A percentile compares a stretch with the other conserved stretches of the same genome.
phyloP scores from a whole-genome alignment of 768 basidiomycete species.

The Lentinula guzmanii region DNA sequence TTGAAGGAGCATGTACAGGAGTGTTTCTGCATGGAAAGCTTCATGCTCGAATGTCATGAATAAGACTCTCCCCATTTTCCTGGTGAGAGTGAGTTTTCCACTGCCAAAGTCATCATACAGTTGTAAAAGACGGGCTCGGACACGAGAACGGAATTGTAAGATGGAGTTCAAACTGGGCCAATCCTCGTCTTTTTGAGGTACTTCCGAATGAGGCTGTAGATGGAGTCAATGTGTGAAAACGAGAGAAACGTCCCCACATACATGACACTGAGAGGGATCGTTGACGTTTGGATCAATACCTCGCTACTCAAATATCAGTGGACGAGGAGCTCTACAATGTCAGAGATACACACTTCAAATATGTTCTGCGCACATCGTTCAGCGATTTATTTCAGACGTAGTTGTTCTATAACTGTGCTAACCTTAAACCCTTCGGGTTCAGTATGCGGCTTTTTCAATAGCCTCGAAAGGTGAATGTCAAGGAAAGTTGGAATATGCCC shows the following conservation, averaged over 20 bases:
- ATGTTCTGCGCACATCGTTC: slow-evolving; percentile 43
- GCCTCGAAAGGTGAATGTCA: slow-evolving; percentile 80
- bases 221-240: not conserved
- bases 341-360: slow-evolving; percentile 53
- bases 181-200: slow-evolving; percentile 72
- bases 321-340: not conserved
- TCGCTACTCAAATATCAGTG: slow-evolving; percentile 41
- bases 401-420: not conserved
- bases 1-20: slow-evolving; percentile 93
- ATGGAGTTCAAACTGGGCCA: slow-evolving; percentile 80
- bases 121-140: slow-evolving; percentile 62
- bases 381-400: slow-evolving; percentile 6
- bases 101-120: slow-evolving; percentile 68
- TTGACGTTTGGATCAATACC: slow-evolving; percentile 96
- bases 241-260: slow-evolving; percentile 21
- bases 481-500: slow-evolving; percentile 93
- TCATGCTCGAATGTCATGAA: slow-evolving; percentile 94
- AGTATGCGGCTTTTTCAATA: slow-evolving; percentile 73
- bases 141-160: slow-evolving; percentile 70
- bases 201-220: slow-evolving; percentile 77
- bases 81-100: slow-evolving; percentile 47
- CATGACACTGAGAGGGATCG: slow-evolving; percentile 82
- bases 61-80: slow-evolving; percentile 70
- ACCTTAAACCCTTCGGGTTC: slow-evolving; percentile 81
- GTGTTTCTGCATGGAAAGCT: slow-evolving; percentile 83